Evolutionary conservation across 2,329 filamentous ascomycete species (phyloP).

Genomic region (Nemania abortiva): DNA sequence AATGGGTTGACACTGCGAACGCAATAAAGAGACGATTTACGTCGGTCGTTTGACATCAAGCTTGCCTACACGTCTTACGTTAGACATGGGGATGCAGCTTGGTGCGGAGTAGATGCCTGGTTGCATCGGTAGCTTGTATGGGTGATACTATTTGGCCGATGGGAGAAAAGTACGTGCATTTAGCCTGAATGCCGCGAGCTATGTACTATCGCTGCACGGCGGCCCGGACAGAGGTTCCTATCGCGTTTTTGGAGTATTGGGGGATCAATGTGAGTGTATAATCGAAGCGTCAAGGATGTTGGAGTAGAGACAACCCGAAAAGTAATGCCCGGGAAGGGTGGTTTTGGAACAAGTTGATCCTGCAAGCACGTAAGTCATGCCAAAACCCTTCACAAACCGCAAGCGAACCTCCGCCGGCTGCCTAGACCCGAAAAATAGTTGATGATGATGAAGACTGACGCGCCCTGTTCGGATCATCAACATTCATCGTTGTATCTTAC

Average conservation of each 20-base stretch:
- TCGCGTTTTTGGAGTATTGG: not conserved
- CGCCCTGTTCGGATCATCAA: not conserved
- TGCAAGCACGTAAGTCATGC: not conserved
- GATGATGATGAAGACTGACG: not conserved
- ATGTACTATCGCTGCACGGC: constrained; percentile 6
- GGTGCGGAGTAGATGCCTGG: constrained; percentile 19
- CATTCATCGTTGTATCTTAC: not conserved
- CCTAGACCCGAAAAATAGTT: no score
- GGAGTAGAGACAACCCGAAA: not conserved
- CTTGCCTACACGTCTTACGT: not conserved
- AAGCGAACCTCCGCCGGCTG: not conserved
- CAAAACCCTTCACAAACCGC: no score
- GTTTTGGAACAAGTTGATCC: not conserved
- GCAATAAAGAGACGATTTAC: not conserved
- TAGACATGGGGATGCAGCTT: constrained; percentile 1
- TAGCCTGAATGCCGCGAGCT: constrained; percentile 34
- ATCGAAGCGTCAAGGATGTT: not conserved
- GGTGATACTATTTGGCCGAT: constrained; percentile 1
- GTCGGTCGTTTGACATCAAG: not conserved
- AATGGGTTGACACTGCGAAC: not conserved
- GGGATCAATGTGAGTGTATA: not conserved
- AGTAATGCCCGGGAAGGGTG: not conserved
- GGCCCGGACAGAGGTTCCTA: not conserved
- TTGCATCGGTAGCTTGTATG: constrained; percentile 4
- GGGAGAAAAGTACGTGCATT: constrained; percentile 19